phyloP scores from a whole-genome alignment of 352 stramenopile genomes.

The Globisporangium alternatum region DNA sequence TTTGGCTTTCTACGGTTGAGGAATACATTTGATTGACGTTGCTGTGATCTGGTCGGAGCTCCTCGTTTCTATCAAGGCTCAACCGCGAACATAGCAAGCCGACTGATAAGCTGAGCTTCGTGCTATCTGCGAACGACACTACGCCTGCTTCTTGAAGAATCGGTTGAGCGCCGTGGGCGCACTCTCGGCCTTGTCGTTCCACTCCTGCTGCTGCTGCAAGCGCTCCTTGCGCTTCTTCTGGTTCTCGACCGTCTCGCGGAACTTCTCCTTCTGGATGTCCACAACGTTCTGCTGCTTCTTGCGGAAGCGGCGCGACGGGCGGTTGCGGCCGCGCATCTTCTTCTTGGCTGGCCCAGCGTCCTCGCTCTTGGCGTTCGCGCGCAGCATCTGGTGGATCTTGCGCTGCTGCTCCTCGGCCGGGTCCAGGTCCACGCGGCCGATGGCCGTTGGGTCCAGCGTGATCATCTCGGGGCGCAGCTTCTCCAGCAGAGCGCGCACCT shows the following conservation, averaged over 20 bases:
- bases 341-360: slow-evolving; percentile 81
- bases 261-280: slow-evolving; percentile 91
- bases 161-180: slow-evolving; percentile 80
- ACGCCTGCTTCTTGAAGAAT: slow-evolving; percentile 85
- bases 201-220: slow-evolving; percentile 72
- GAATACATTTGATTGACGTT: slow-evolving; percentile 1
- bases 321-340: slow-evolving; percentile 97
- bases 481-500: slow-evolving; percentile 96
- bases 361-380: slow-evolving; percentile 64
- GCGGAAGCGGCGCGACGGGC: slow-evolving; percentile 94
- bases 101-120: neutral
- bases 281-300: slow-evolving; percentile 99
- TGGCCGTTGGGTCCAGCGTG: slow-evolving; percentile 91
- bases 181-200: slow-evolving; percentile 72
- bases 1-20: neutral
- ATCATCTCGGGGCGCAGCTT: slow-evolving; percentile 99
- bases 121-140: slow-evolving; percentile 6
- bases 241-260: slow-evolving; percentile 80
- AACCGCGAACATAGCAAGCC: neutral
- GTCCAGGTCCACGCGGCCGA: slow-evolving; percentile 93
- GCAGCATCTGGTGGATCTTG: slow-evolving; percentile 73
- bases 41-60: neutral
- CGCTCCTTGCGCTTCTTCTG: slow-evolving; percentile 75
- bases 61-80: neutral
- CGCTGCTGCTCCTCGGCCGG: slow-evolving; percentile 81